These are phyloP conservation scores for Aspergillus bridgeri DNA, from an alignment of 495 filamentous ascomycete genomes.

Conservation along the genomic window DNA sequence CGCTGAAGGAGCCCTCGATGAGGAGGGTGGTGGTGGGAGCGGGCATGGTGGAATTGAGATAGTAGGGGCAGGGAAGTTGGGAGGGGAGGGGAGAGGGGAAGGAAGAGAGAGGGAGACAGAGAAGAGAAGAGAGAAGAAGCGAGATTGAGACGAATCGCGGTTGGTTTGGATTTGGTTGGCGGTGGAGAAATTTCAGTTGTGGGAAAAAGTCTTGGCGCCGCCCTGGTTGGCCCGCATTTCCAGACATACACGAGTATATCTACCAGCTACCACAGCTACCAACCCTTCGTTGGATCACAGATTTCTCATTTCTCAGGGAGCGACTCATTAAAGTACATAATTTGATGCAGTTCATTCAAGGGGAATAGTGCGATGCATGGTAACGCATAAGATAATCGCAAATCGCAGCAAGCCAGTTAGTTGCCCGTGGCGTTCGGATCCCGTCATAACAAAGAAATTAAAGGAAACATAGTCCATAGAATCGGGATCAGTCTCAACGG, in stretches of 20 bases:
- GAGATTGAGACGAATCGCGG: constrained; percentile 13
- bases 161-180: constrained; percentile 27
- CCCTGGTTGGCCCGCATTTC: background rate
- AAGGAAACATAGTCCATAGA: background rate
- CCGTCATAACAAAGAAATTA: background rate
- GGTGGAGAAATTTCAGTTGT: constrained; percentile 50
- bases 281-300: background rate
- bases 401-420: constrained; percentile 1
- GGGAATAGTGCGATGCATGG: background rate
- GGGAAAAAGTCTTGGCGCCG: constrained; percentile 45
- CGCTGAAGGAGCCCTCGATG: constrained; percentile 86
- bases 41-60: constrained; percentile 42
- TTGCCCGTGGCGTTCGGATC: background rate
- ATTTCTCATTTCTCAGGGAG: background rate
- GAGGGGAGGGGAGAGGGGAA: constrained; percentile 12
- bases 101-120: constrained; percentile 16
- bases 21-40: constrained; percentile 62
- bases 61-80: constrained; percentile 13
- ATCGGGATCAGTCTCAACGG: too few species aligned
- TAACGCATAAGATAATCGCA: background rate
- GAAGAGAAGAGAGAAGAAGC: constrained; percentile 10
- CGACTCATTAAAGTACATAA: background rate
- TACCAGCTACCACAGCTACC: too few species aligned
- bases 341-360: background rate
- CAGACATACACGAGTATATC: too few species aligned